Percentiles rank a stretch among this genome's conserved stretches.
Evolutionary conservation across 176 grass and related monocot species (phyloP).

Genomic region (Alloteropsis semialata): DNA sequence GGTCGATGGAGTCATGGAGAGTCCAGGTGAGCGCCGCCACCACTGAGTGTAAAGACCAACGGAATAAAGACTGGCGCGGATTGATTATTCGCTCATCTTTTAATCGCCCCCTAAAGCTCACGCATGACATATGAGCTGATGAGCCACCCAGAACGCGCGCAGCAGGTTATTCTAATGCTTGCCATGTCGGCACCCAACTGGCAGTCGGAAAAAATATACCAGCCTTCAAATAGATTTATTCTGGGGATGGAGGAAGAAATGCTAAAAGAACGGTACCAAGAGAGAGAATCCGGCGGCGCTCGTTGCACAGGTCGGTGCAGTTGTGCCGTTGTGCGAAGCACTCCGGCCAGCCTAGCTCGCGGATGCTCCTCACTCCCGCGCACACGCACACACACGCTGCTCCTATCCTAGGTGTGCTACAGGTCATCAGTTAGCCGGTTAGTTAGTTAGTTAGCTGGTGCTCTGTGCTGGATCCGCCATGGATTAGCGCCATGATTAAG

Average conservation of each 20-base stretch:
- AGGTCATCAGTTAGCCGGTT: not conserved
- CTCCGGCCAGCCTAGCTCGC: not conserved
- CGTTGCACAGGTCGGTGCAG: no score
- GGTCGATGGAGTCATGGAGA: not conserved
- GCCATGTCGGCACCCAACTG: conserved; percentile 17
- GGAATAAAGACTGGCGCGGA: not conserved
- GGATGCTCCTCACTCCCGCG: not conserved
- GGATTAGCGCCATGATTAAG: not conserved
- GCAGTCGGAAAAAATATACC: conserved; percentile 25
- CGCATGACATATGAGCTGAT: conserved; percentile 22
- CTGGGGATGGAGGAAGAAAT: no score
- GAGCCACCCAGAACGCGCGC: not conserved
- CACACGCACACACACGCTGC: no score
- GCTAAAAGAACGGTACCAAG: no score
- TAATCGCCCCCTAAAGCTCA: not conserved
- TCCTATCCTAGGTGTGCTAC: not conserved
- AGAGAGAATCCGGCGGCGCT: no score
- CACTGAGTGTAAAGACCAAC: conserved; percentile 21
- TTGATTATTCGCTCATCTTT: not conserved
- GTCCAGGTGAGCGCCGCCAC: not conserved
- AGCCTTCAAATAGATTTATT: no score
- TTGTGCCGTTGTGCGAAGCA: no score
- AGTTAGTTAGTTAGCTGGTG: not conserved
- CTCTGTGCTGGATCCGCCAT: not conserved
- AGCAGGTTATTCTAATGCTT: conserved; percentile 1